Conservation (phyloP, 768 basidiomycete genomes). For the Kwoniella mangroviensis region DNA sequence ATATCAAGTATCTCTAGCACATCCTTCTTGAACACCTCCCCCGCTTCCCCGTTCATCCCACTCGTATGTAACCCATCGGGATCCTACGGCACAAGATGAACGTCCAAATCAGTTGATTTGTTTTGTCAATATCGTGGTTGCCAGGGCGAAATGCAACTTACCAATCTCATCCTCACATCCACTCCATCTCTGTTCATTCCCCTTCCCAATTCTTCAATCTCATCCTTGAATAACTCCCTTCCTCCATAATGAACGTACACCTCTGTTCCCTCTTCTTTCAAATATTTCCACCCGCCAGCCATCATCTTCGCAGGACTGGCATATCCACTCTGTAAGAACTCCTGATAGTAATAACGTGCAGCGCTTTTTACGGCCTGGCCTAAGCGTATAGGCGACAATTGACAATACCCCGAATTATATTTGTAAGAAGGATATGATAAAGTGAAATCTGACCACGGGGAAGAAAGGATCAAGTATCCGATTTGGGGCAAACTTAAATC, state of each 20-base stretch:
- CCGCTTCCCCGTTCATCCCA: conserved; percentile 19
- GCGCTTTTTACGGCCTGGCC: conserved; percentile 15
- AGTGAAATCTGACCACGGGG: conserved; percentile 48
- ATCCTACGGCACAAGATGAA: conserved; percentile 23
- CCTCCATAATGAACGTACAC: conserved; percentile 48
- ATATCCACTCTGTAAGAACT: conserved; percentile 17
- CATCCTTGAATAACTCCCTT: conserved; percentile 42
- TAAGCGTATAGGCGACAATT: conserved; percentile 21
- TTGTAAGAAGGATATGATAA: conserved; percentile 22
- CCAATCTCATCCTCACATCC: conserved; percentile 39
- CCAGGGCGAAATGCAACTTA: conserved; percentile 24
- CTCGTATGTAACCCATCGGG: conserved; percentile 36
- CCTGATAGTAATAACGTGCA: conserved; percentile 20
- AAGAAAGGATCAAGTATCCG: conserved; percentile 30
- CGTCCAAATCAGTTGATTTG: background rate
- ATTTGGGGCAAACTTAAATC: conserved; percentile 34
- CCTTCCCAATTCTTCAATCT: conserved; percentile 27
- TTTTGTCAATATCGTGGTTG: background rate
- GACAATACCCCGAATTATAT: conserved; percentile 25
- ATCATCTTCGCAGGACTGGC: conserved; percentile 35
- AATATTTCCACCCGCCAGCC: conserved; percentile 33
- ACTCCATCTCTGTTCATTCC: conserved; percentile 48
- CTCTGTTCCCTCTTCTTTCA: conserved; percentile 28
- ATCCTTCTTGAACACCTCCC: conserved; percentile 13
- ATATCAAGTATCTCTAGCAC: conserved; percentile 10